A percentile compares a stretch with the other conserved stretches of the same genome.
phyloP scores from a whole-genome alignment of 768 basidiomycete genomes.

The Leccinellum rugosiceps region DNA sequence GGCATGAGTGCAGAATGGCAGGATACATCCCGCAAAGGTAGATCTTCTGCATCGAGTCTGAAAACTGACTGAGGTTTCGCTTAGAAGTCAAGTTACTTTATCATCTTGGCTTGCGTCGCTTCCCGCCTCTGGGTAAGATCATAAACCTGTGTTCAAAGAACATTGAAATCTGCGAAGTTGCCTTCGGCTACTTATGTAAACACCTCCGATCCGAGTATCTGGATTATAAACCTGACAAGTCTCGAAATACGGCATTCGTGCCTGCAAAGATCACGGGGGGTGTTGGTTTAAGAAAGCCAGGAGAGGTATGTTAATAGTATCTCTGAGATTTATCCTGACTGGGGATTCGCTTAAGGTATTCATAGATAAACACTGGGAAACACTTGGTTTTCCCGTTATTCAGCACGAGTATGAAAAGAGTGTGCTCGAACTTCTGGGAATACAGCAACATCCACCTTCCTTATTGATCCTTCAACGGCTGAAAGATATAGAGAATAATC shows the following conservation, averaged over 20 bases:
- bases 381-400: no score
- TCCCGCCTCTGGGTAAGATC: background rate
- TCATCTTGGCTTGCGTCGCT: background rate
- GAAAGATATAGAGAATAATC: conserved; percentile 33
- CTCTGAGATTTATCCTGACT: no score
- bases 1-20: conserved; percentile 66
- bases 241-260: conserved; percentile 27
- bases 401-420: no score
- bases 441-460: conserved; percentile 51
- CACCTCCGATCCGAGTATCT: conserved; percentile 1
- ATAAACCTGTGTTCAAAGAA: background rate
- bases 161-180: conserved; percentile 43
- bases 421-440: no score
- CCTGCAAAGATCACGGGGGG: no score
- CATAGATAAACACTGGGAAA: no score
- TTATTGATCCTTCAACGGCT: conserved; percentile 53
- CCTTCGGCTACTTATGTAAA: conserved; percentile 78
- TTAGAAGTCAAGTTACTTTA: background rate
- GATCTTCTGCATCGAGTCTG: background rate
- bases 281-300: no score
- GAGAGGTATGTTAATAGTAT: no score
- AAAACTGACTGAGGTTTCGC: background rate
- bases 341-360: no score
- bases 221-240: conserved; percentile 50
- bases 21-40: background rate